Evolutionary conservation across 805 yeast genomes (phyloP).

Genomic region (Grigorovia transvaalensis): DNA sequence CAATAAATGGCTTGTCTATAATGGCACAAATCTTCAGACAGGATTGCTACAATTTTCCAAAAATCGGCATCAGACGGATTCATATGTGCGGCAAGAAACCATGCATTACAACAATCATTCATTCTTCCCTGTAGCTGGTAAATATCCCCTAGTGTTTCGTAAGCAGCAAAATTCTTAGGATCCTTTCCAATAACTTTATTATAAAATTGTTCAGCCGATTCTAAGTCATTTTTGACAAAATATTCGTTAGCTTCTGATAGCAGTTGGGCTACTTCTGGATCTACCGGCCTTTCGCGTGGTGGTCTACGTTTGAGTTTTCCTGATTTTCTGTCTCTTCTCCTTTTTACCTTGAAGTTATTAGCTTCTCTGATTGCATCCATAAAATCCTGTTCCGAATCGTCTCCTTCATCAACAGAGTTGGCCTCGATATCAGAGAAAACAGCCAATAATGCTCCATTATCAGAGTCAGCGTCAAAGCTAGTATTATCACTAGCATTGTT

Average conservation of each 20-base stretch:
- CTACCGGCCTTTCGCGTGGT: slow-evolving; percentile 35
- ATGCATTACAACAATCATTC: slow-evolving; percentile 64
- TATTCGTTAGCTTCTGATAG: slow-evolving; percentile 72
- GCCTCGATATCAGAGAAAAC: slow-evolving; percentile 31
- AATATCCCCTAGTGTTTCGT: slow-evolving; percentile 80
- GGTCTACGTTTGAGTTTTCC: slow-evolving; percentile 21
- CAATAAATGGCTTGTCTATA: slow-evolving; percentile 70
- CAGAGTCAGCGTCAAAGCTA: slow-evolving; percentile 4
- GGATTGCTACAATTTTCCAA: slow-evolving; percentile 69
- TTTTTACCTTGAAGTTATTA: slow-evolving; percentile 43
- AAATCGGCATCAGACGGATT: slow-evolving; percentile 66
- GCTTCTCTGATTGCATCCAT: slow-evolving; percentile 61
- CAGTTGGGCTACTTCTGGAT: slow-evolving; percentile 61
- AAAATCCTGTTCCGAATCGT: slow-evolving; percentile 35
- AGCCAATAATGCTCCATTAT: slow-evolving; percentile 29
- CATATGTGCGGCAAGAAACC: slow-evolving; percentile 75
- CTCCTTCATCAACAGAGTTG: slow-evolving; percentile 27
- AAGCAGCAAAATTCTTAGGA: slow-evolving; percentile 70
- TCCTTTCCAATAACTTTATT: slow-evolving; percentile 68
- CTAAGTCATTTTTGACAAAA: slow-evolving; percentile 54
- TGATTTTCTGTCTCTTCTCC: slow-evolving; percentile 27
- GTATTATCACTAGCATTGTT: slow-evolving; percentile 1
- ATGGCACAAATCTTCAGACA: slow-evolving; percentile 55
- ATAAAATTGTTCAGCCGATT: slow-evolving; percentile 48
- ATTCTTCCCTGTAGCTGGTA: slow-evolving; percentile 54